Evolutionary conservation across 2,329 filamentous ascomycete species (phyloP).

Genomic region (Metarhizium anisopliae): DNA sequence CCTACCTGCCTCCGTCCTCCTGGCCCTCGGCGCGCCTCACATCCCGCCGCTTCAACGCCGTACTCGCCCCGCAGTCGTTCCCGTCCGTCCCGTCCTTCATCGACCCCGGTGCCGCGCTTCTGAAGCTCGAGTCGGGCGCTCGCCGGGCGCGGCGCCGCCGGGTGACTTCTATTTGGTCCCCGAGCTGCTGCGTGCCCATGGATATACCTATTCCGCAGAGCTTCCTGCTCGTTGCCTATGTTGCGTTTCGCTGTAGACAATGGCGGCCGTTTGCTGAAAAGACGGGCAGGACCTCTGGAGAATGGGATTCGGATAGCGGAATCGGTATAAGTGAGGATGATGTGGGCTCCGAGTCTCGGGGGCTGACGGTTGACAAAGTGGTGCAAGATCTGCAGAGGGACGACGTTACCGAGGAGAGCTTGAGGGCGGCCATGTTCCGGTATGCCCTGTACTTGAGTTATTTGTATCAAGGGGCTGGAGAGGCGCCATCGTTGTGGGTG

Average conservation of each 20-base stretch:
- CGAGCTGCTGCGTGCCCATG: conserved; percentile 22
- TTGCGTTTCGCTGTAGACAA: conserved; percentile 17
- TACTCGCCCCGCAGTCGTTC: conserved; percentile 20
- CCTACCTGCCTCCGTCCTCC: conserved; percentile 14
- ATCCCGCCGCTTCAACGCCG: conserved; percentile 21
- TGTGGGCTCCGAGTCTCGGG: not conserved
- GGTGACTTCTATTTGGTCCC: conserved; percentile 23
- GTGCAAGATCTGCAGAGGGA: conserved; percentile 11
- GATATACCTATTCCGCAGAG: conserved; percentile 19
- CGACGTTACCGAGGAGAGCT: conserved; percentile 13
- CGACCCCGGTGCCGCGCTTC: conserved; percentile 15
- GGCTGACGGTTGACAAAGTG: conserved; percentile 11
- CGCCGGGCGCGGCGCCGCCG: conserved; percentile 14
- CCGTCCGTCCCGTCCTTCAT: conserved; percentile 20
- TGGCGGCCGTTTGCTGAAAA: conserved; percentile 6
- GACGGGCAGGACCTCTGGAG: not conserved
- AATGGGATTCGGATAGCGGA: conserved; percentile 5
- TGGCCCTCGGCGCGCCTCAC: conserved; percentile 20
- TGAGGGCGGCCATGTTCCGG: conserved; percentile 22
- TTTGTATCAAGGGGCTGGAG: conserved; percentile 13
- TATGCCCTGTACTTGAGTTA: conserved; percentile 28
- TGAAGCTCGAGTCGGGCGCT: conserved; percentile 14
- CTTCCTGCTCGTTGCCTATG: conserved; percentile 23
- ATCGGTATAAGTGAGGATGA: conserved; percentile 6
- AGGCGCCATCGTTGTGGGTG: conserved; percentile 23